These are phyloP conservation scores for Cordyceps tenuipes DNA, from an alignment of 2,329 filamentous ascomycete species.

Conservation along the genomic window DNA sequence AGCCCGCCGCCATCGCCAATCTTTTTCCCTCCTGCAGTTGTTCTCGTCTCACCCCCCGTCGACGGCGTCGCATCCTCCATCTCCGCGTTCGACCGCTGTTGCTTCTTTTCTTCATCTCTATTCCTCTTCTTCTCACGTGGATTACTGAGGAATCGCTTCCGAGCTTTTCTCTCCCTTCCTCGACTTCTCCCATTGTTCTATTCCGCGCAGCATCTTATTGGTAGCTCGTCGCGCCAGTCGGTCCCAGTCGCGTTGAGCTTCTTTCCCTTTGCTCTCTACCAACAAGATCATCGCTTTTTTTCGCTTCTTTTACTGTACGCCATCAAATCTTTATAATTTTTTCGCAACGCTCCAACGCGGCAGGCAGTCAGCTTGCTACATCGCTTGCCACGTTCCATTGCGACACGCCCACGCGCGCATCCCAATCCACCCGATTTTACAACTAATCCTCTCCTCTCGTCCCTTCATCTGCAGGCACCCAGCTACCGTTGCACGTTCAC, in stretches of 20 bases:
- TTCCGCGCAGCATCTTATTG: neutral
- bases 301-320: neutral
- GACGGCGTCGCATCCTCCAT: constrained; percentile 7
- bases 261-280: neutral
- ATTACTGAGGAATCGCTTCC: neutral
- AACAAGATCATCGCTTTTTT: neutral
- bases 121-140: neutral
- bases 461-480: neutral
- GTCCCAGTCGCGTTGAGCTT: constrained; percentile 5
- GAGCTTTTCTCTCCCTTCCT: neutral
- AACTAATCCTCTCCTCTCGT: constrained; percentile 1
- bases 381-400: neutral
- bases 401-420: constrained; percentile 2
- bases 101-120: constrained; percentile 9
- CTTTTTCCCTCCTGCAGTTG: constrained; percentile 6
- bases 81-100: constrained; percentile 6
- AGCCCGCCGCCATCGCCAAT: constrained; percentile 5
- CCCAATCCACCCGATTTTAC: neutral
- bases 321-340: neutral
- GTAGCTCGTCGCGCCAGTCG: neutral
- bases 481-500: neutral
- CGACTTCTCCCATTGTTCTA: neutral
- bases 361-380: neutral
- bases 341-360: neutral
- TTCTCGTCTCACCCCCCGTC: neutral